These are phyloP conservation scores for Wickerhamomyces sp. DNA, from an alignment of 1,139 yeast genomes.

Conservation along the genomic window DNA sequence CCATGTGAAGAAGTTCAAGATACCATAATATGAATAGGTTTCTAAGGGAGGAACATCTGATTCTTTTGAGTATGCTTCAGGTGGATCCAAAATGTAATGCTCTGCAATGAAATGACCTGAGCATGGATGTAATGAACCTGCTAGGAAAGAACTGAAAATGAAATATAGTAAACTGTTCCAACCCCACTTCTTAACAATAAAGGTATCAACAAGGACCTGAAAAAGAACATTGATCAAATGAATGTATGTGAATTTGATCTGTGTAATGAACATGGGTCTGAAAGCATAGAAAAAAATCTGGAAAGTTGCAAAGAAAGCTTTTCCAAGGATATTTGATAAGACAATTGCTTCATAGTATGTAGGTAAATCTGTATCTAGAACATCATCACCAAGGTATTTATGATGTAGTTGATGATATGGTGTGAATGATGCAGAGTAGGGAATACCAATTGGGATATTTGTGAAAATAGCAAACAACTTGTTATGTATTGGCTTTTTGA, in stretches of 20 bases:
- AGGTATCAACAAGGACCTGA: constrained; percentile 54
- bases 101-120: constrained; percentile 96
- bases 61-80: constrained; percentile 32
- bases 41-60: constrained; percentile 37
- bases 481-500: constrained; percentile 72
- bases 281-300: constrained; percentile 87
- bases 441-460: constrained; percentile 84
- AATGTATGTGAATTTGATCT: constrained; percentile 65
- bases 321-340: constrained; percentile 74
- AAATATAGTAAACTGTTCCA: constrained; percentile 61
- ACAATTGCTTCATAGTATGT: constrained; percentile 70
- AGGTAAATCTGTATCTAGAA: constrained; percentile 83
- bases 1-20: constrained; percentile 74
- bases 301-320: constrained; percentile 85
- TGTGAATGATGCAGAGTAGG: constrained; percentile 85
- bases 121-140: constrained; percentile 90
- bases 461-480: constrained; percentile 73
- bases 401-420: constrained; percentile 93
- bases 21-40: constrained; percentile 86
- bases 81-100: constrained; percentile 73
- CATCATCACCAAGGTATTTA: constrained; percentile 83
- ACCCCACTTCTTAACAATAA: constrained; percentile 59
- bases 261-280: constrained; percentile 83
- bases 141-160: constrained; percentile 72
- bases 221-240: constrained; percentile 65